Conservation (phyloP, 2,329 filamentous ascomycete genomes). For the Aspergillus brunneoviolaceus region DNA sequence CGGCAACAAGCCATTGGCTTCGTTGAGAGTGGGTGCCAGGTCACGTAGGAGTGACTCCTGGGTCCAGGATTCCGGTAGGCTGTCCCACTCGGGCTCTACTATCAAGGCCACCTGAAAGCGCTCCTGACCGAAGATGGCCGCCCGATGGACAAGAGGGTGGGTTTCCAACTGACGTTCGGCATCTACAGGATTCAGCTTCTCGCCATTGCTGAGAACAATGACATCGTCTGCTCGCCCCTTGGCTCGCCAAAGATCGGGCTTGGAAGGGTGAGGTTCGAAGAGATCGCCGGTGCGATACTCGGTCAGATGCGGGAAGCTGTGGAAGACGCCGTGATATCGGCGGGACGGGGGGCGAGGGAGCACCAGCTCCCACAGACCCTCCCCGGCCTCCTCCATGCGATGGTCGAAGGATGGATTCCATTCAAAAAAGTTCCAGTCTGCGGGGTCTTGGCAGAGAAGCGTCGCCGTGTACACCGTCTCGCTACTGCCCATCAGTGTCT, state of each 20-base stretch:
- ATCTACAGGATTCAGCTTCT: background rate
- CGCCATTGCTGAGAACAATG: background rate
- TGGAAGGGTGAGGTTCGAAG: background rate
- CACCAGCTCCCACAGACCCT: background rate
- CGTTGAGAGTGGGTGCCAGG: background rate
- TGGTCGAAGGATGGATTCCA: background rate
- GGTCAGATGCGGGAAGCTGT: background rate
- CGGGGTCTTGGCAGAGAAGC: background rate
- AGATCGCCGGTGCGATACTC: background rate
- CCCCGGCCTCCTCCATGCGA: background rate
- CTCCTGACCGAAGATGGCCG: background rate
- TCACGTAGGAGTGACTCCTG: background rate
- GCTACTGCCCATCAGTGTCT: background rate
- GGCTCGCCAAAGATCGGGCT: background rate
- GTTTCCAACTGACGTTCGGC: background rate
- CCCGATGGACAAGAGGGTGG: background rate
- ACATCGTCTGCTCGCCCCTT: background rate
- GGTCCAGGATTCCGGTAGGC: background rate
- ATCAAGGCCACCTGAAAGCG: background rate
- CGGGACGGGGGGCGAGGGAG: background rate
- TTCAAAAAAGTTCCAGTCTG: background rate
- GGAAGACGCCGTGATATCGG: background rate
- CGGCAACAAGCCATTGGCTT: conserved; percentile 3
- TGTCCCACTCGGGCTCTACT: background rate
- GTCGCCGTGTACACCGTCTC: background rate